Evolutionary conservation across 805 yeast species (phyloP).

Genomic region (Starmerella stellata): DNA sequence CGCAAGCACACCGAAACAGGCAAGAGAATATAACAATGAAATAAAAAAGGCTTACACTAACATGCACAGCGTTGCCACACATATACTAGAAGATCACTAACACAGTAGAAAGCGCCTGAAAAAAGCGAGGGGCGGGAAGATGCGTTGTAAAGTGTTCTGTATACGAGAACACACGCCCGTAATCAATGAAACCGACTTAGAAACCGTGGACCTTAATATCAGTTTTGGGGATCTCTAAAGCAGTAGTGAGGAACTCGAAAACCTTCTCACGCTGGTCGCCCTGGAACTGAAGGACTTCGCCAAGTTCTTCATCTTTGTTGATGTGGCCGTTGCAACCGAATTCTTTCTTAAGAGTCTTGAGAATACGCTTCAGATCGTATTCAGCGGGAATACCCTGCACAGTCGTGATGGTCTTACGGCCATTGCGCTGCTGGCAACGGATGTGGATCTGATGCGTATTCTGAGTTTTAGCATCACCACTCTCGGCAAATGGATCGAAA

Average conservation of each 20-base stretch:
- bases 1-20: too few species aligned
- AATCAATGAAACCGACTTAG: too few species aligned
- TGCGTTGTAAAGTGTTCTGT: too few species aligned
- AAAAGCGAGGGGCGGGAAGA: too few species aligned
- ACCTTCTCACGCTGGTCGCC: slow-evolving; percentile 98
- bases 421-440: slow-evolving; percentile 99
- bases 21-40: too few species aligned
- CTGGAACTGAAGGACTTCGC: slow-evolving; percentile 92
- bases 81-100: too few species aligned
- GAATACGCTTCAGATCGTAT: slow-evolving; percentile 82
- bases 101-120: too few species aligned
- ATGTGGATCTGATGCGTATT: slow-evolving; percentile 88
- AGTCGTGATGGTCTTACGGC: slow-evolving; percentile 94
- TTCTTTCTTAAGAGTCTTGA: slow-evolving; percentile 88
- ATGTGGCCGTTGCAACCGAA: slow-evolving; percentile 98
- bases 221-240: slow-evolving; percentile 81
- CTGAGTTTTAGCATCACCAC: slow-evolving; percentile 96
- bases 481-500: slow-evolving; percentile 95
- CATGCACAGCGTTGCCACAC: too few species aligned
- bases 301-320: slow-evolving; percentile 88
- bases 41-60: too few species aligned
- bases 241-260: slow-evolving; percentile 73
- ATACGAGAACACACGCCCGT: too few species aligned
- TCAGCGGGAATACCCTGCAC: slow-evolving; percentile 95
- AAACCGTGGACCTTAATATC: slow-evolving; percentile 97